Evolutionary conservation across 345 rosid genomes (phyloP), one percentile per base, ranked within the genome.

Genomic region (Acer negundo): DNA sequence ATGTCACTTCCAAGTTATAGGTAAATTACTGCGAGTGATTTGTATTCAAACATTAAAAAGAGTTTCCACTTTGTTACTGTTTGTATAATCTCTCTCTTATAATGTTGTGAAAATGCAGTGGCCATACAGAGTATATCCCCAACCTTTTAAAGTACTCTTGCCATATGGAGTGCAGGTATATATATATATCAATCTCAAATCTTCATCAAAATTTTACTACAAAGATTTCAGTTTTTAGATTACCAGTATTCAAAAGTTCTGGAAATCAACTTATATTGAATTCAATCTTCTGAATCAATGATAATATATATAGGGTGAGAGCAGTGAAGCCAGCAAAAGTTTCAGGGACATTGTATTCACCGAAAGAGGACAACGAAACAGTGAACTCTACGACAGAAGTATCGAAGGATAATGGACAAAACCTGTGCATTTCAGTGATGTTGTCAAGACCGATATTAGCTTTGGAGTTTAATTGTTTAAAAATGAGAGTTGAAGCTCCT

Each of bases 1-100:
- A 84, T 96, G 94, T 90, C 93, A 1, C 91, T 96, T 6, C 98
- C 99, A 26, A 96, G 98, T 83, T 94, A 89, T 78, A 94, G 99
- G 99, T 96, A 84, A 59, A 65, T 42, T 40, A 74, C 38, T 35
- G 19, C 56, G 22, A 28, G 2, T 20, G 20, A 2, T 74, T 63
- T 73, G 58, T 20, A 9, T 62, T 73, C 16, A 53, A 59, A 22
- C 17, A 7, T 19, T 8, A 26, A 16, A 42, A 44, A 42, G 3
- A 16, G 11, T 10, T 16, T 63, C 6, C 70, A 61, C 62, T 26
- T 62, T 6, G 70, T 65, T 8, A 53, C 67, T 62, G 47, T 16
- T 16, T 62, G 69, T 78, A 70, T 20, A 35, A 62, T 59, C 12
- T 72, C 19, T 26, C 46, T 3, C 35, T 31, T 35, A 4, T 35